Evolutionary conservation across 352 stramenopile species (phyloP).

Genomic region (Lagenidium sp.): DNA sequence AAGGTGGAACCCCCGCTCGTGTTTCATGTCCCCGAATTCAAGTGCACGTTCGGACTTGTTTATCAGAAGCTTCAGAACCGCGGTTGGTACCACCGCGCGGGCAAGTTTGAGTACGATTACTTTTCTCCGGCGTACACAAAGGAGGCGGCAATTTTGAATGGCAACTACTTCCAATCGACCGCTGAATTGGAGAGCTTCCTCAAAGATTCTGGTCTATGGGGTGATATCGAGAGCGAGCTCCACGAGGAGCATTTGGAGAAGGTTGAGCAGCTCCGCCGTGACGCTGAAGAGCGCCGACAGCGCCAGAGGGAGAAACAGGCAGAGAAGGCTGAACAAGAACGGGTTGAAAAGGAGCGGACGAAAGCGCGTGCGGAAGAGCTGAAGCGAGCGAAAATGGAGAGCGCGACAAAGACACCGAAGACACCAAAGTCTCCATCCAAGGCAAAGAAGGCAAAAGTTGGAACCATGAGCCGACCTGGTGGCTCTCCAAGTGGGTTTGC

Average conservation of each 20-base stretch:
- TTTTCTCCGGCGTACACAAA: constrained; percentile 59
- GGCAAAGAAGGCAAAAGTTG: constrained; percentile 13
- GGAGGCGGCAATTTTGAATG: constrained; percentile 32
- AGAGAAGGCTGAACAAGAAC: constrained; percentile 1
- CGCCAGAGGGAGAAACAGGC: constrained; percentile 6
- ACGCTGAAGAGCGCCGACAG: constrained; percentile 25
- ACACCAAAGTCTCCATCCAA: constrained; percentile 2
- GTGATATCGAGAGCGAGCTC: constrained; percentile 42
- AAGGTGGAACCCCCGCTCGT: constrained; percentile 21
- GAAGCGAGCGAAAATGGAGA: background rate
- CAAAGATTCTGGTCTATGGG: constrained; percentile 47
- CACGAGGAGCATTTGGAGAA: constrained; percentile 35
- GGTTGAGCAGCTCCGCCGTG: constrained; percentile 41
- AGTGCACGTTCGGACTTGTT: constrained; percentile 56
- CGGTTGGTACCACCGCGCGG: constrained; percentile 47
- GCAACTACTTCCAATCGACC: constrained; percentile 61
- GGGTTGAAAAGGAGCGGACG: background rate
- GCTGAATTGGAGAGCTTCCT: constrained; percentile 51
- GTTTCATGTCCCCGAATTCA: constrained; percentile 52
- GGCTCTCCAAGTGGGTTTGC: constrained; percentile 5
- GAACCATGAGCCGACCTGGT: constrained; percentile 4
- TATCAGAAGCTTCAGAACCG: constrained; percentile 46
- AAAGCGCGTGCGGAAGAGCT: background rate
- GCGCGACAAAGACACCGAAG: background rate
- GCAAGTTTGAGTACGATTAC: constrained; percentile 76